These are phyloP conservation scores for Astragalus glycyphyllos DNA, from an alignment of 306 rosid genomes.

Conservation along the genomic window DNA sequence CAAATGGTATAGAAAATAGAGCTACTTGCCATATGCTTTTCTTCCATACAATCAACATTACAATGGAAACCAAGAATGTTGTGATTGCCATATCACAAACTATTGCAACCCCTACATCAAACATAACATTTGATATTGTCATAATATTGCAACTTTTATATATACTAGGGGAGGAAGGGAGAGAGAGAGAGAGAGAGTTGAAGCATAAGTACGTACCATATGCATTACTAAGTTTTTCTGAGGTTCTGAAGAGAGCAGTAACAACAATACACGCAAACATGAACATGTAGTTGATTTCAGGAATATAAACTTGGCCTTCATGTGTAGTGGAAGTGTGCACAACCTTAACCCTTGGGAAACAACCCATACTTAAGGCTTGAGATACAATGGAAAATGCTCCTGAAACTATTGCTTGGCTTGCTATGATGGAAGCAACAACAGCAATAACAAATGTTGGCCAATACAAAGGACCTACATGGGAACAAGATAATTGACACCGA, in stretches of 20 bases:
- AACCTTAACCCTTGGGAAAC: conserved; percentile 71
- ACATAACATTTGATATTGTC: not conserved
- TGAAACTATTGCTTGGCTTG: conserved; percentile 84
- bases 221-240: conserved; percentile 64
- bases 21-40: conserved; percentile 54
- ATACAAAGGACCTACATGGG: conserved; percentile 54
- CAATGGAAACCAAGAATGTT: conserved; percentile 50
- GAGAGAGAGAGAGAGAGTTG: not conserved
- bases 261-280: conserved; percentile 62
- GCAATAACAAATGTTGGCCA: conserved; percentile 85
- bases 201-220: conserved; percentile 48
- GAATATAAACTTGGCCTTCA: conserved; percentile 78
- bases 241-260: conserved; percentile 55
- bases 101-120: conserved; percentile 62
- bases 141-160: not conserved
- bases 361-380: conserved; percentile 64
- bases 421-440: conserved; percentile 68
- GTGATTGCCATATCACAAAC: conserved; percentile 67
- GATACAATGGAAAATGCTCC: conserved; percentile 73
- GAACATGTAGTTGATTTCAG: conserved; percentile 65
- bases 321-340: conserved; percentile 68
- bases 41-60: conserved; percentile 70
- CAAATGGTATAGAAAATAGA: conserved; percentile 51
- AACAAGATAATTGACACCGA: not conserved
- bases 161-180: not conserved